phyloP scores from a whole-genome alignment of 2,329 filamentous ascomycete species.

The Pyricularia pennisetigena region DNA sequence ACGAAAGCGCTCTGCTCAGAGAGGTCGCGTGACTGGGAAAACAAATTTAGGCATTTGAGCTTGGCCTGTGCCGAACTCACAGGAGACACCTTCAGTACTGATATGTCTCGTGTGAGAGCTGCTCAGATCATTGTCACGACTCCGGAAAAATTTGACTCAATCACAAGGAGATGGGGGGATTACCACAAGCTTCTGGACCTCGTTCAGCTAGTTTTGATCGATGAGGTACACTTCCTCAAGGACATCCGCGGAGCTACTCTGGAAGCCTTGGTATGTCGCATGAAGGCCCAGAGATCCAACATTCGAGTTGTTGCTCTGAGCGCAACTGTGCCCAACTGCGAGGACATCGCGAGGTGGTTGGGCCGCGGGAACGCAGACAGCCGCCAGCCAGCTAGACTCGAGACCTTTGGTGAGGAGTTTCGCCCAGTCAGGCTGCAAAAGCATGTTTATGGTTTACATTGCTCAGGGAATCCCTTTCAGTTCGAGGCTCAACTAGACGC shows the following conservation, averaged over 20 bases:
- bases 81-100: conserved; percentile 62
- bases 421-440: conserved; percentile 69
- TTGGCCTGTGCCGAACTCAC: conserved; percentile 69
- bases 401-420: conserved; percentile 71
- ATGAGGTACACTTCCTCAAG: conserved; percentile 81
- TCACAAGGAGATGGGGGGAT: conserved; percentile 80
- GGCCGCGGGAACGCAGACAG: conserved; percentile 53
- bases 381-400: conserved; percentile 52
- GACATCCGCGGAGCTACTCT: conserved; percentile 70
- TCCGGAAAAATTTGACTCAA: conserved; percentile 86
- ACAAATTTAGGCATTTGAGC: conserved; percentile 59
- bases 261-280: conserved; percentile 76
- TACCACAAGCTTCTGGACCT: conserved; percentile 64
- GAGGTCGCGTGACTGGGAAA: conserved; percentile 65
- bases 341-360: conserved; percentile 73
- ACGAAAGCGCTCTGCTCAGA: conserved; percentile 78
- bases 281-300: conserved; percentile 69
- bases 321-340: conserved; percentile 74
- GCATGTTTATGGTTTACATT: conserved; percentile 63
- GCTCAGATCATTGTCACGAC: conserved; percentile 81
- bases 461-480: conserved; percentile 58
- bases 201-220: conserved; percentile 72
- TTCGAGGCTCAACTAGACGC: conserved; percentile 62
- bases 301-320: conserved; percentile 75
- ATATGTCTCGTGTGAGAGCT: conserved; percentile 58